Evolutionary conservation across 2,329 filamentous ascomycete species (phyloP).

Genomic region (Leptosphaerulina australis): DNA sequence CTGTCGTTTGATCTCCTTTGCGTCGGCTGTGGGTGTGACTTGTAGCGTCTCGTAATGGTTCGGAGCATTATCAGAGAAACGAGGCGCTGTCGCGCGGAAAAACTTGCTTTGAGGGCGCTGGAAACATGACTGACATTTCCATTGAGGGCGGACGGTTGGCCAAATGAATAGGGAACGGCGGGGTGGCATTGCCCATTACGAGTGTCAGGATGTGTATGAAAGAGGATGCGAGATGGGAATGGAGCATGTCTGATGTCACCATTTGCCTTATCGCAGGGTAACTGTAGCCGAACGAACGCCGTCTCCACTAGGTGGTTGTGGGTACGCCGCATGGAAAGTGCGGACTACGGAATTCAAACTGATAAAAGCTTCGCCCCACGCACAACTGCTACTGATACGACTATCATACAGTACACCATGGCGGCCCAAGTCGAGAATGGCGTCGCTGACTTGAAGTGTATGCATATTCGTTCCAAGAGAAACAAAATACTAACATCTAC

Average conservation of each 20-base stretch:
- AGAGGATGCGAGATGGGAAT: neutral
- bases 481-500: conserved; percentile 10
- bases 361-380: conserved; percentile 8
- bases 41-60: conserved; percentile 86
- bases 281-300: conserved; percentile 13
- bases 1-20: conserved; percentile 83
- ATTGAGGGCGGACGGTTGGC: conserved; percentile 20
- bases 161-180: conserved; percentile 25
- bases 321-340: conserved; percentile 9
- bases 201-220: neutral
- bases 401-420: conserved; percentile 35
- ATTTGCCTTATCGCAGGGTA: conserved; percentile 18
- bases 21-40: conserved; percentile 71
- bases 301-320: no score
- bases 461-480: conserved; percentile 2
- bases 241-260: conserved; percentile 34
- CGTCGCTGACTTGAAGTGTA: conserved; percentile 49
- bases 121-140: conserved; percentile 29
- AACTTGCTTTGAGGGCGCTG: conserved; percentile 15
- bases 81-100: conserved; percentile 56
- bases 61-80: conserved; percentile 47
- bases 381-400: conserved; percentile 3
- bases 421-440: conserved; percentile 47
- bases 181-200: conserved; percentile 38
- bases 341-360: conserved; percentile 27